Base-by-base conservation (phyloP, 2,329 filamentous ascomycete species). In the Claviceps maximensis region DNA sequence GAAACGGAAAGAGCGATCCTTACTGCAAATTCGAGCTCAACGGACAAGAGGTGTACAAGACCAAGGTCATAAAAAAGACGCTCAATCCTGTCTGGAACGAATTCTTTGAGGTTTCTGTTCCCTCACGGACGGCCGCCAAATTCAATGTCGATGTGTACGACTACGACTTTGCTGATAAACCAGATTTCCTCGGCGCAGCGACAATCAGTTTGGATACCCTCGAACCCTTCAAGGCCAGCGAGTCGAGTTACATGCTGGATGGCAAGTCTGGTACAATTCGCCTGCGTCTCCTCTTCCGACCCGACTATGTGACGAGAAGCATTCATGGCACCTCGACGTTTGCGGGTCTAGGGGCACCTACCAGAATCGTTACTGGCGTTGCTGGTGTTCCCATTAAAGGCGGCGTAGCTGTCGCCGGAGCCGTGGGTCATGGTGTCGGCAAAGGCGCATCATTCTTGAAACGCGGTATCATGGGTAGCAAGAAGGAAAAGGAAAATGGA, bases 121-220 rank as follows among this genome's bases (percentile, higher is more conserved):
- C 87, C 19, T 95, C 89, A 15, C 80, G 93, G 54, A 95, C 89
- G 17, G 89, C 78, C 0, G 86, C 90, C 40, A 80, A 93, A 27
- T 93, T 98, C 69, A 77, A 77, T 33, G 82, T 89, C 62, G 86
- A 87, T 53, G 83, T 97, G 2, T 95, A 84, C 66, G 93, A 98
- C 65, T 98, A 91, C 80, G 93, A 98, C 67, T 95, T 97, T 73
- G 91, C 88, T 48, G 89, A 95, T 67, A 91, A 90, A 69, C 89
- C 90, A 1, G 93, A 98, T 68, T 87, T 86, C 65, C 73, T 98
- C n/a, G 93, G 93, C 46, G 78, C 76, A 55, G 77, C 88, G 0
- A 71, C 74, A 4, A 88, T 98, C 63, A 83, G 88, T 60, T 77
- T 98, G 17, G 81, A 85, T 49, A 69, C 82, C 33, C 75, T 98